Conservation (phyloP, 2,329 filamentous ascomycete species). For the Septoria linicola region DNA sequence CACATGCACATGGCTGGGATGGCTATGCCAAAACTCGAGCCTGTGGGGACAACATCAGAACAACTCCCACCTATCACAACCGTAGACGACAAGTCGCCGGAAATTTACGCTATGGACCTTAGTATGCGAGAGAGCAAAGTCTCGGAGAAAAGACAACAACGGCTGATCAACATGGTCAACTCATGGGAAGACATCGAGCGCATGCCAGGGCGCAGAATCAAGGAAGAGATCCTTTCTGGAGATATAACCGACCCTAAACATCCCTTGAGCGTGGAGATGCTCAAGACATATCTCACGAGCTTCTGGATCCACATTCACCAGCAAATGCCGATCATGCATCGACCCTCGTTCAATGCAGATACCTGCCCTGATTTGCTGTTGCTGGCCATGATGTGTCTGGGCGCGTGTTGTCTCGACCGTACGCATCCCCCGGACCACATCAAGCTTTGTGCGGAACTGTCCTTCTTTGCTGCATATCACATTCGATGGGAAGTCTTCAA, state of each 20-base stretch:
- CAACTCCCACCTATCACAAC: neutral
- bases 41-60: conserved; percentile 21
- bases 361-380: conserved; percentile 81
- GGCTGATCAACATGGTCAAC: conserved; percentile 79
- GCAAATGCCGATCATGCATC: conserved; percentile 90
- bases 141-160: conserved; percentile 77
- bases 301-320: conserved; percentile 96
- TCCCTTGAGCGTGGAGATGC: conserved; percentile 82
- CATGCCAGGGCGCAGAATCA: conserved; percentile 69
- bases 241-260: conserved; percentile 64
- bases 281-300: conserved; percentile 89
- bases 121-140: conserved; percentile 75
- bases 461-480: conserved; percentile 89
- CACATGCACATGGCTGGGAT: conserved; percentile 22
- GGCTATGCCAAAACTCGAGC: conserved; percentile 30
- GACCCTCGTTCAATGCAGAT: conserved; percentile 87
- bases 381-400: conserved; percentile 87
- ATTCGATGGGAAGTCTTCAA: conserved; percentile 96
- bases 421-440: conserved; percentile 72
- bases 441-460: conserved; percentile 74
- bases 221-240: conserved; percentile 75
- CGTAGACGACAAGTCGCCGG: conserved; percentile 15
- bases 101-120: conserved; percentile 59
- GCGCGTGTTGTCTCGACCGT: conserved; percentile 84
- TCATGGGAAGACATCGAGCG: conserved; percentile 76